These are phyloP conservation scores for Fusarium mexicanum DNA, from an alignment of 2,329 filamentous ascomycete species.

Conservation along the genomic window DNA sequence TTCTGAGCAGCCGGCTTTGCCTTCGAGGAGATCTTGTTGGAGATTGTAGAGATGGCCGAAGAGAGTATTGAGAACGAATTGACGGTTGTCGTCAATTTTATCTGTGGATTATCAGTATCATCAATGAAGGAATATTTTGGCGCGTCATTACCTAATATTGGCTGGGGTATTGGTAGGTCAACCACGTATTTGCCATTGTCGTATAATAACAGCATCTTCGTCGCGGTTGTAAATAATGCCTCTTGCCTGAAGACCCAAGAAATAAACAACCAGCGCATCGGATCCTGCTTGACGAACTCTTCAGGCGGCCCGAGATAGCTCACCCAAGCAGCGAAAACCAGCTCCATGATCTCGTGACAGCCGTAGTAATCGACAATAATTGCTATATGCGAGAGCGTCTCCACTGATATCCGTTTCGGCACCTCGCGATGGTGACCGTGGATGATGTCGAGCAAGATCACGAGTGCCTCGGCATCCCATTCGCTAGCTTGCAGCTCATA, in stretches of 20 bases:
- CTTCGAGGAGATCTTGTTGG: slow-evolving; percentile 16
- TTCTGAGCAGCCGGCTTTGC: slow-evolving; percentile 13
- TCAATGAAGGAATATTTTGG: rapidly evolving
- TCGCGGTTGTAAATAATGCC: background rate
- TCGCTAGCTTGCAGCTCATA: slow-evolving; percentile 18
- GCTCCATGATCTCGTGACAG: slow-evolving; percentile 40
- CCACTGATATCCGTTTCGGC: slow-evolving; percentile 28
- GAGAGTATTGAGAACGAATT: slow-evolving; percentile 11
- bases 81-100: slow-evolving; percentile 12
- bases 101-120: background rate
- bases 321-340: slow-evolving; percentile 20
- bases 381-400: slow-evolving; percentile 42
- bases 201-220: background rate
- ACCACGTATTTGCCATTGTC: slow-evolving; percentile 6
- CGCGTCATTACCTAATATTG: slow-evolving; percentile 7
- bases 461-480: slow-evolving; percentile 44
- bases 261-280: slow-evolving; percentile 13
- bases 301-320: background rate
- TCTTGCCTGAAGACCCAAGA: slow-evolving; percentile 21
- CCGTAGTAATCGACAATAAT: slow-evolving; percentile 46
- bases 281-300: slow-evolving; percentile 2
- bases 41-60: slow-evolving; percentile 14
- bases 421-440: slow-evolving; percentile 41
- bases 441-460: slow-evolving; percentile 44
- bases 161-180: slow-evolving; percentile 19